Base-by-base conservation (phyloP, 192 early-diverging fungal genomes). In the Chytriomyces sp. region DNA sequence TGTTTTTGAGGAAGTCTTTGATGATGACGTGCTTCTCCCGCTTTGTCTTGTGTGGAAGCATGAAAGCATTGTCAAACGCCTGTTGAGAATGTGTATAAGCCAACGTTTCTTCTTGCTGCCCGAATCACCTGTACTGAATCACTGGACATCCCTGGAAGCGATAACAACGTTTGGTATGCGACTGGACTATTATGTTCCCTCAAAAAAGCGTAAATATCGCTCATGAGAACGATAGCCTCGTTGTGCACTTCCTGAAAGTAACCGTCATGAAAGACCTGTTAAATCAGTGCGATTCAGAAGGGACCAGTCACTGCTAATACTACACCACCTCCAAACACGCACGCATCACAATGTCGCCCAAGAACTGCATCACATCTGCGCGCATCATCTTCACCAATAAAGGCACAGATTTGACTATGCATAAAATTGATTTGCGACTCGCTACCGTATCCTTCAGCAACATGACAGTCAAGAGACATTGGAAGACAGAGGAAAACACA, bases 221-320 rank as follows among this genome's bases (percentile, higher is more conserved):
- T 37, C 36, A 82, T 78, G 30, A 72, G 30, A 30, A 32, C 26
- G n/a, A 78, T 60, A 26, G 59, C 37, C 31, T 80, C 78, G 26
- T 68, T 63, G 63, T 82, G 78, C 38, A 55, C 31, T 19, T 70
- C 73, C 32, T 77, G 49, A 37, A 75, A 70, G 59, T 82, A 82
- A 0, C 72, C 71, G 54, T 80, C 78, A 57, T 80, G 77, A n/a
- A 82, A 70, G 14, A 60, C 38, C 64, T 49, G 37, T 40, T 10
- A 44, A 44, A 44, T n/a, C 44, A 49, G 44, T 30, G 55, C 17
- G 30, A 25, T 28, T 19, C 40, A 38, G 39, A 26, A 44, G 37
- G 25, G 52, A 72, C 59, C 39, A 0, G 36, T 30, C 30, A 60
- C 33, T 22, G 31, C 28, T 6, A 66, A 8, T 10, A 6, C 57